Percentiles rank a stretch among this genome's conserved stretches.
Evolutionary conservation across 495 filamentous ascomycete genomes (phyloP).

Genomic region (Apodospora peruviana): DNA sequence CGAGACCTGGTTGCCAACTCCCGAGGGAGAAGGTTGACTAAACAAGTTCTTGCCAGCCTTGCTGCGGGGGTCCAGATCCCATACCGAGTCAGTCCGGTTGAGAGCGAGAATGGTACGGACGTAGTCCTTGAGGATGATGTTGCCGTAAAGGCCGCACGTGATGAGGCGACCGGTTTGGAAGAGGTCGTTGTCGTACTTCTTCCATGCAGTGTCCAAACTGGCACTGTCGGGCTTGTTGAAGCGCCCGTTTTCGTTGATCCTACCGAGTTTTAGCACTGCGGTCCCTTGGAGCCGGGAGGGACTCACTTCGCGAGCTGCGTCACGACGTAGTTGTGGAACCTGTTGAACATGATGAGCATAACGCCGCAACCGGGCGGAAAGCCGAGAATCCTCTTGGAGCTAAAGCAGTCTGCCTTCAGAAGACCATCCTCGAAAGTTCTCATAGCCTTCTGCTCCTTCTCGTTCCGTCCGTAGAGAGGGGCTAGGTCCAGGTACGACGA

Average conservation of each 20-base stretch:
- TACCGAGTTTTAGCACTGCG: constrained; percentile 39
- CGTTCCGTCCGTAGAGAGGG: constrained; percentile 71
- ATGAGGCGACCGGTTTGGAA: constrained; percentile 76
- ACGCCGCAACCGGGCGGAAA: constrained; percentile 73
- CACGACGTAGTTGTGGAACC: constrained; percentile 75
- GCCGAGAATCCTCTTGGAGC: constrained; percentile 61
- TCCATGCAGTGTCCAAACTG: constrained; percentile 49
- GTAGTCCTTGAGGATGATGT: constrained; percentile 77
- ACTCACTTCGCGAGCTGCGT: constrained; percentile 59
- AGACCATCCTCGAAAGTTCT: constrained; percentile 68
- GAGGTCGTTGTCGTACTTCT: constrained; percentile 71
- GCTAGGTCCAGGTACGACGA: constrained; percentile 77
- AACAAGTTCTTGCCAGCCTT: constrained; percentile 45
- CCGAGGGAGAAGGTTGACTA: constrained; percentile 50
- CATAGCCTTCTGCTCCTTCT: constrained; percentile 60
- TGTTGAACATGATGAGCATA: constrained; percentile 60
- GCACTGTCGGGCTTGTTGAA: constrained; percentile 53
- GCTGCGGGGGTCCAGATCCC: constrained; percentile 69
- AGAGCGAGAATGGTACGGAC: constrained; percentile 74
- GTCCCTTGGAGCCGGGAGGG: constrained; percentile 30
- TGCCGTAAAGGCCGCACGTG: constrained; percentile 75
- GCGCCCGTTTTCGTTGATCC: constrained; percentile 67
- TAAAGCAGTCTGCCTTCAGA: constrained; percentile 73
- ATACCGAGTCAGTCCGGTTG: constrained; percentile 65
- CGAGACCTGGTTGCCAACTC: constrained; percentile 67